Base-by-base conservation (phyloP, 2,329 filamentous ascomycete species). In the Drechslerella dactyloides region DNA sequence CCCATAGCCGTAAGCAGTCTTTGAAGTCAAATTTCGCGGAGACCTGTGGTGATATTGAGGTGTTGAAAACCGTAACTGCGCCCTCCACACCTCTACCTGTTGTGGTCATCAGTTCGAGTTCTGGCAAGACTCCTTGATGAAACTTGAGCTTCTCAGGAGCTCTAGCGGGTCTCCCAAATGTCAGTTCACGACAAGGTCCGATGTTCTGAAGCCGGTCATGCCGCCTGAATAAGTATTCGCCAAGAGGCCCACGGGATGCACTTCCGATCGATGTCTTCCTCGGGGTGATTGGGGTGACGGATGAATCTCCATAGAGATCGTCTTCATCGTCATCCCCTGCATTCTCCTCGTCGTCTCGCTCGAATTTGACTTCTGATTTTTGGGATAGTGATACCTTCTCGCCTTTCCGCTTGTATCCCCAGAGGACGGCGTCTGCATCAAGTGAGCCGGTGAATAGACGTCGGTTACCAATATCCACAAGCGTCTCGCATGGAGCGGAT, bases 391-490 rank as follows among this genome's bases (percentile, higher is more conserved):
- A 58, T 13, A 68, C 51, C 50, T 76, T 76, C 33, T 76, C 76
- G n/a, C 76, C 76, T 51, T 75, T 76, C 11, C 75, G 69, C 53
- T 75, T 87, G 89, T 92, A 97, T 21, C 90, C 89, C 24, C 99
- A 78, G 2, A 99, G 83, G 1, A 90, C 79, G 0, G 93, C 96
- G 75, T 97, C 90, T 7, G 87, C 85, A 62, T 89, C 86, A 77
- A 96, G 91, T 76, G 91, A 96, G 11, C 93, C 94, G 23, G 96
- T 80, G 77, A 99, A 99, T 33, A 97, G 78, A 17, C 84, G 83
- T 10, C 88, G 87, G 60, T 86, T 85, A 2, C 86, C 85, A 1
- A 97, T 79, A 59, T 84, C 85, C 23, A 87, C 86, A 1, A 91
- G 84, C 73, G 90, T 92, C 0, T 91, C 24, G 88, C 85, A 21